These are phyloP conservation scores for Populus hybrid DNA, from an alignment of 441 rosid species.

Conservation along the genomic window DNA sequence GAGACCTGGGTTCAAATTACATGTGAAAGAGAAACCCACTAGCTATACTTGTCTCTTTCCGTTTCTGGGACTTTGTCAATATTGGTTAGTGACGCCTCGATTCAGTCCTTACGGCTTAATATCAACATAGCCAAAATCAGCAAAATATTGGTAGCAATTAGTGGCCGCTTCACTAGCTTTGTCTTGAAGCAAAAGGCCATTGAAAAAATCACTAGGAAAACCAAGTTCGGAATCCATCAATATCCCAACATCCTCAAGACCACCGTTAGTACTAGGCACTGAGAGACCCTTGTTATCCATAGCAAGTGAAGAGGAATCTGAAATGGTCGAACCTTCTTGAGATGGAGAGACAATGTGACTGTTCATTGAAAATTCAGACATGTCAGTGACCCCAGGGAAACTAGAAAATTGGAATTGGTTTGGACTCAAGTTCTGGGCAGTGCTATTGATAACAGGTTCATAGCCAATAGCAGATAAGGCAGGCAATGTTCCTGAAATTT, in stretches of 20 bases:
- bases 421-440: conserved; percentile 11
- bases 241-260: conserved; percentile 11
- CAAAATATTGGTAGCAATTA: conserved; percentile 15
- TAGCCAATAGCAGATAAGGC: conserved; percentile 14
- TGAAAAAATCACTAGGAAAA: conserved; percentile 19
- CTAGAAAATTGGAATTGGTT: conserved; percentile 18
- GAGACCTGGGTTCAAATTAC: background rate
- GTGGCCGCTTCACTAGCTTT: conserved; percentile 11
- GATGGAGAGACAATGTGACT: conserved; percentile 17
- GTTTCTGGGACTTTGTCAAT: background rate
- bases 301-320: conserved; percentile 13
- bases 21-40: background rate
- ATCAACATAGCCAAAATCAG: conserved; percentile 21
- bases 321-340: conserved; percentile 25
- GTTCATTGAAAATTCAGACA: conserved; percentile 12
- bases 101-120: conserved; percentile 11
- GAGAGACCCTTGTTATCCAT: conserved; percentile 11
- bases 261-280: conserved; percentile 6
- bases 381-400: conserved; percentile 5
- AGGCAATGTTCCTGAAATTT: conserved; percentile 17
- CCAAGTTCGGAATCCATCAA: conserved; percentile 21
- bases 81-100: background rate
- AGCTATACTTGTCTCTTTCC: too few species aligned
- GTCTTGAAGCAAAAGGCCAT: conserved; percentile 22
- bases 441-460: background rate